Conservation (phyloP, 73 alveolate genomes). For the Loxodes magnus region DNA sequence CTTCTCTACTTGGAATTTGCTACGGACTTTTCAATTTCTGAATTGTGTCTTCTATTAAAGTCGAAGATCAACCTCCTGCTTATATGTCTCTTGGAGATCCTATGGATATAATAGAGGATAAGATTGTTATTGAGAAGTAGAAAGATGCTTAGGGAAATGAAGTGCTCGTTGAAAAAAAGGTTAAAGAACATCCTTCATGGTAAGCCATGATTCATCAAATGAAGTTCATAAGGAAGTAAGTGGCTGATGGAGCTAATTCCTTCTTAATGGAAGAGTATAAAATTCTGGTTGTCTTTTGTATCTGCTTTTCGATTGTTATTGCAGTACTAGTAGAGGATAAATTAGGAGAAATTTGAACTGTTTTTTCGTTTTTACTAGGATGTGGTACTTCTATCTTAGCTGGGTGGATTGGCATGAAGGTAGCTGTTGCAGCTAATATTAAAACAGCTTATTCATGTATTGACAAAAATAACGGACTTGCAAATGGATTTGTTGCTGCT, state of each 20-base stretch:
- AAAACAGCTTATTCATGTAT: slow-evolving; percentile 38
- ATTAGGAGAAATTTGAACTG: slow-evolving; percentile 64
- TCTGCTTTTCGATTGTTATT: slow-evolving; percentile 46
- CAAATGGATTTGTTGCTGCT: slow-evolving; percentile 69
- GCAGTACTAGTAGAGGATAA: slow-evolving; percentile 49
- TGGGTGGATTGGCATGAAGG: slow-evolving; percentile 73
- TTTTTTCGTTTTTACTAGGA: slow-evolving; percentile 62
- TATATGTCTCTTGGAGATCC: too few species aligned
- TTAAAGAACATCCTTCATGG: too few species aligned
- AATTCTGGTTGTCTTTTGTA: slow-evolving; percentile 38
- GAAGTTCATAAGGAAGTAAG: too few species aligned
- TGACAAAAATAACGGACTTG: slow-evolving; percentile 33
- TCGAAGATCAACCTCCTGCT: too few species aligned
- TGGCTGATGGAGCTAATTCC: slow-evolving; percentile 65
- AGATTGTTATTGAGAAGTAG: too few species aligned
- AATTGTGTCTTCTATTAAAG: too few species aligned
- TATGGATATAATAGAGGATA: too few species aligned
- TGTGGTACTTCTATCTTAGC: slow-evolving; percentile 53
- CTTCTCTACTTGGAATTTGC: too few species aligned
- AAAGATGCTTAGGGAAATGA: too few species aligned
- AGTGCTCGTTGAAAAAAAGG: too few species aligned
- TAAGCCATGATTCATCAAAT: too few species aligned
- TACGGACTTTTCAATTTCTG: too few species aligned
- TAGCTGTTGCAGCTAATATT: slow-evolving; percentile 68
- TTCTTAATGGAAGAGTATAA: slow-evolving; percentile 66